Evolutionary conservation across 176 grass and related monocot genomes (phyloP), one percentile per base, ranked within the genome.

Genomic region (Carex scoparia): DNA sequence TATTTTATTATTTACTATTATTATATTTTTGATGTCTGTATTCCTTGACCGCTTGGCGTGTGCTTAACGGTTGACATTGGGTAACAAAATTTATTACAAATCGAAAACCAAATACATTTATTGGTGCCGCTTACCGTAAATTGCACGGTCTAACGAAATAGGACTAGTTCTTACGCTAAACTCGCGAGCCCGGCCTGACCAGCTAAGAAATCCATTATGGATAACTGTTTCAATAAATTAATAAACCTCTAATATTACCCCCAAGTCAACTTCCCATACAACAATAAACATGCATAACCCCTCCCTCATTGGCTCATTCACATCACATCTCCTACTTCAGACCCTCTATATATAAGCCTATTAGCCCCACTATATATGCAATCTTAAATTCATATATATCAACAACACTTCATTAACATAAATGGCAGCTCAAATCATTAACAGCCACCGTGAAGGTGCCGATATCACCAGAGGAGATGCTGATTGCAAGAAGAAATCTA

Each of bases 341-440:
- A n/a, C 2, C 19, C 2, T 65, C 28, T 65, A 27, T 65, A 65
- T 65, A 65, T 65, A 65, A 65, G 10, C 27, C 63, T 35, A 35
- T 3, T 5, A 32, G 27, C 13, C 23, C 27, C 28, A 65, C 63
- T 4, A 65, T 23, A 23, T 23, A 23, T 65, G 23, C 27, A 44
- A 44, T 65, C 27, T 31, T 32, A 65, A 23, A 23, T 32, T 65
- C 63, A 65, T 4, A 65, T 23, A 3, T 35, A 35, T 35, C 33
- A 65, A 31, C 27, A 65, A 32, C 27, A 65, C 19, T 65, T 65
- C 19, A 65, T 31, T 32, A 13, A 30, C 61, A 3, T 13, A 67
- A 69, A 84, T 84, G 81, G 40, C 81, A 69, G 14, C 60, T 58
- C 16, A 71, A 72, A 84, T 35, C 33, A 84, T 84, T 10, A 62